Conservation (phyloP, 169 alveolate species). For the Cryptosporidium baileyi region DNA sequence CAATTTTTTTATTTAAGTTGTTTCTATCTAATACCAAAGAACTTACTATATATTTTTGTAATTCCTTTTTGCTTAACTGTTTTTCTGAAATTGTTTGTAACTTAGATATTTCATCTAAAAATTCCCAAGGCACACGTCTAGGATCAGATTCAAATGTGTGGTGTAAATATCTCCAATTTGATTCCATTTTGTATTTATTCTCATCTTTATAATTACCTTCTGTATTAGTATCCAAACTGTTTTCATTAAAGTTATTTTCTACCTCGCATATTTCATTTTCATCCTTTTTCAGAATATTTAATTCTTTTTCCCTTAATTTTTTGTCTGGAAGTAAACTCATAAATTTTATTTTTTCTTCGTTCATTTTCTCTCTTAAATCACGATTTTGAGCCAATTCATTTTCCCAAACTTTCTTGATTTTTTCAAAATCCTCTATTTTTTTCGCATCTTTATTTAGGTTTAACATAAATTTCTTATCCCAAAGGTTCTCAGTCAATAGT, state of each 20-base stretch:
- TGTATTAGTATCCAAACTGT: background rate
- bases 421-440: slow-evolving; percentile 35
- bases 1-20: background rate
- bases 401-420: slow-evolving; percentile 26
- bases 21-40: slow-evolving; percentile 25
- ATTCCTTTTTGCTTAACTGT: background rate
- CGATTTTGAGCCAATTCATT: background rate
- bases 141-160: slow-evolving; percentile 56
- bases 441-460: slow-evolving; percentile 16
- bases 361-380: background rate
- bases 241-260: background rate
- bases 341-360: background rate
- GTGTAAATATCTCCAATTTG: background rate
- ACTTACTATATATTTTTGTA: slow-evolving; percentile 46
- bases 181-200: too few species aligned
- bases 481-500: background rate
- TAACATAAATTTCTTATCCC: slow-evolving; percentile 54
- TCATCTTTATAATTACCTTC: background rate
- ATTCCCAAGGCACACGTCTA: slow-evolving; percentile 67
- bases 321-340: background rate
- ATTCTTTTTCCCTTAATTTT: background rate
- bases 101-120: slow-evolving; percentile 20
- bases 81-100: background rate
- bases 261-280: too few species aligned
- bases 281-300: background rate